phyloP scores from a whole-genome alignment of 352 stramenopile genomes.

The Globisporangium polare region DNA sequence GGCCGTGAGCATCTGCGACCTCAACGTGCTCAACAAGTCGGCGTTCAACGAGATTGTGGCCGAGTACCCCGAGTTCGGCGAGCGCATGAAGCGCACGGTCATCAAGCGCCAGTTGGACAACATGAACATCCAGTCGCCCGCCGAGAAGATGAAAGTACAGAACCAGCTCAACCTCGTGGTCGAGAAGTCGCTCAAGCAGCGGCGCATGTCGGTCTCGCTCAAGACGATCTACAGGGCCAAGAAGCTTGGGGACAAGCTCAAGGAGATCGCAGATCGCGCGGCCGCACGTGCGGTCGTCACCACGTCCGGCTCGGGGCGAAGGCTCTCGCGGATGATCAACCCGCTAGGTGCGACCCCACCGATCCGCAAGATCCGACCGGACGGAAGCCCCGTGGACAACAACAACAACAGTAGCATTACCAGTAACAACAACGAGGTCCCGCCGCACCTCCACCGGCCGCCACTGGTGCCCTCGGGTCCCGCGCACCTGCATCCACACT shows the following conservation, averaged over 20 bases:
- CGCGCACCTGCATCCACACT: background rate
- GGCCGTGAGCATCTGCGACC: conserved; percentile 73
- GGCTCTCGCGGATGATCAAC: conserved; percentile 20
- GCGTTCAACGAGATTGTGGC: conserved; percentile 80
- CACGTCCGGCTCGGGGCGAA: conserved; percentile 16
- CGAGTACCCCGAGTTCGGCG: conserved; percentile 75
- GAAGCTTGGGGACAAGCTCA: conserved; percentile 76
- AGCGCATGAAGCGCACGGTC: conserved; percentile 77
- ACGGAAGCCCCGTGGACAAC: background rate
- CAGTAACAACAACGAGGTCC: background rate
- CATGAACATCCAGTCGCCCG: conserved; percentile 77
- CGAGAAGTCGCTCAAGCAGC: conserved; percentile 73
- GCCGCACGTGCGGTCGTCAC: conserved; percentile 16
- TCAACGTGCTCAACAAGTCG: conserved; percentile 75
- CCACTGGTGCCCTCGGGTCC: conserved; percentile 1
- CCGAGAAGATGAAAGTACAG: conserved; percentile 72
- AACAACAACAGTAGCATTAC: background rate
- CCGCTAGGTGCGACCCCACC: background rate
- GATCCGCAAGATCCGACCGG: conserved; percentile 2
- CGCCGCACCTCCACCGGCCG: no score
- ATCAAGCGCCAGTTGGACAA: conserved; percentile 82
- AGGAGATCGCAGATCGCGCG: conserved; percentile 72
- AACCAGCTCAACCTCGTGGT: conserved; percentile 75
- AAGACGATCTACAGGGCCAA: conserved; percentile 77
- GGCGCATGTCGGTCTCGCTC: conserved; percentile 67